These are phyloP conservation scores for Cladosporium colombiae DNA, from an alignment of 2,329 filamentous ascomycete genomes.

Conservation along the genomic window DNA sequence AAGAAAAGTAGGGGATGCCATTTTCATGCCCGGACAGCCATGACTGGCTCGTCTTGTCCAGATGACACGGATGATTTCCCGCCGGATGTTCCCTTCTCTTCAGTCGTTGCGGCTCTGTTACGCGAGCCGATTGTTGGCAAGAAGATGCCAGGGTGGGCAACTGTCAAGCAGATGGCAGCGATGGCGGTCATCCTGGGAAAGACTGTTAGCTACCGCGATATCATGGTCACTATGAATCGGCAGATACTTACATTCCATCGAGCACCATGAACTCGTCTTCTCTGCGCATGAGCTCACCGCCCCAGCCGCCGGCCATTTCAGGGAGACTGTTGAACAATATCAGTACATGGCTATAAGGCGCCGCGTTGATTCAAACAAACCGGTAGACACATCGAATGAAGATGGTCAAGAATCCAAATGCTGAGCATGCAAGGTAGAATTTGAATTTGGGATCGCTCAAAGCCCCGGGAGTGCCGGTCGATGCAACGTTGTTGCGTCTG, in stretches of 20 bases:
- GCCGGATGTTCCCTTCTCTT: not conserved
- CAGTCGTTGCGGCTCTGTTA: not conserved
- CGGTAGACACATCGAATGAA: conserved; percentile 67
- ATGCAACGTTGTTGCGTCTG: not conserved
- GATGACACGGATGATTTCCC: conserved; percentile 18
- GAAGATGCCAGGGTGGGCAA: conserved; percentile 50
- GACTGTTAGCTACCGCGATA: not conserved
- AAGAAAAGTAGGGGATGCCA: not conserved
- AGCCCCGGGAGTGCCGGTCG: not conserved
- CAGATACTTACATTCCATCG: conserved; percentile 38
- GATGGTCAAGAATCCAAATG: conserved; percentile 62
- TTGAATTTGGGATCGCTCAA: conserved; percentile 45
- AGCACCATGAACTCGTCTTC: conserved; percentile 51
- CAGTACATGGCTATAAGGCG: conserved; percentile 14
- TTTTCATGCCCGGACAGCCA: conserved; percentile 4
- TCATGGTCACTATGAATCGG: too few relatives aligned
- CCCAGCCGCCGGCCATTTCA: conserved; percentile 54
- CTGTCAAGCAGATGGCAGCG: conserved; percentile 43
- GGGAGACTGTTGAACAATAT: conserved; percentile 42
- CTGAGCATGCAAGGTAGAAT: conserved; percentile 57
- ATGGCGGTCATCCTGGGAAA: conserved; percentile 48
- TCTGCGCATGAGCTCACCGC: conserved; percentile 48
- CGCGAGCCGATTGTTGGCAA: conserved; percentile 32
- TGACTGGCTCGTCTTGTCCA: conserved; percentile 8
- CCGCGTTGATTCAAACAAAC: conserved; percentile 17